Evolutionary conservation across 2,329 filamentous ascomycete genomes (phyloP), one percentile per base, ranked within the genome.

Genomic region (Ilyonectria destructans): DNA sequence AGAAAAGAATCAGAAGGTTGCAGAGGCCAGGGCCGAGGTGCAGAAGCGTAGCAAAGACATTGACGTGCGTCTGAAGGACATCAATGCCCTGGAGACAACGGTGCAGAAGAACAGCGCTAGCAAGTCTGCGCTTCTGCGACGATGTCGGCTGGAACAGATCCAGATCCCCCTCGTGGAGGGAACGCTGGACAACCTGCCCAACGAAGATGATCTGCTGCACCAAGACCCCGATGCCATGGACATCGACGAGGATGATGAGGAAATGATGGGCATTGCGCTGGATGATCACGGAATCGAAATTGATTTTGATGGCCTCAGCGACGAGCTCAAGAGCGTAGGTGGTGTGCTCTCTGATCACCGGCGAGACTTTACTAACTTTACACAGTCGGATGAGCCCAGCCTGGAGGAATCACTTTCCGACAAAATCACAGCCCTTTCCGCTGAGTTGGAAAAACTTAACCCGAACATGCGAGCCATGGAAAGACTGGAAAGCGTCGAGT

Each of bases 401-500:
- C 83, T 92, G 26, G 96, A 98, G 77, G 90, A 93, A 52, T 87
- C 88, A 65, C 86, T 99, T 2, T 89, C 92, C 60, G 93, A 97
- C 61, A 92, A 91, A 76, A 94, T 99, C 71, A 86, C 88, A 21
- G 87, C 88, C 31, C 87, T 99, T 10, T 91, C 91, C 51, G 85
- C 88, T 35, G 93, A 97, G 74, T 89, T 99, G 21, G 95, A 97
- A 78, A 97, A 97, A 82, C 91, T 98, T 81, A 95, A 96, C 69
- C 96, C 96, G 29, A 98, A 99, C 81, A 97, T 97, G 90, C 94
- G 96, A 75, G 96, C 96, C 9, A 94, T 95, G 81, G 95, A 98
- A 78, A 93, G 96, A 57, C 87, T 99, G 6, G 93, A 96, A 78
- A 92, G 91, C 23, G 95, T 97, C 9, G 93, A 97, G 80, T 88